These are phyloP conservation scores for Combretum micranthum DNA, from an alignment of 345 rosid genomes.

Conservation along the genomic window DNA sequence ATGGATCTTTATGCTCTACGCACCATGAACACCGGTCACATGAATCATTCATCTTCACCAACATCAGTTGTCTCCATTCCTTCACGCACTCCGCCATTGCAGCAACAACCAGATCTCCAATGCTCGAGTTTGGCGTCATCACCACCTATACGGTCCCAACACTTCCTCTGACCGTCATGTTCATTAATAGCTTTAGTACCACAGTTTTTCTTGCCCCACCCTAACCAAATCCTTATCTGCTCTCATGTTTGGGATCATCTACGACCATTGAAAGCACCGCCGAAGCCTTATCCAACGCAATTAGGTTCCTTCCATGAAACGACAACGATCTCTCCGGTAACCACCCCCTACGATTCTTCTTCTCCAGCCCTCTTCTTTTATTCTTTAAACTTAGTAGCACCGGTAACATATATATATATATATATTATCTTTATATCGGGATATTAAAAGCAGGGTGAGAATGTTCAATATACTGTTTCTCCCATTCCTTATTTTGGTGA, in stretches of 20 bases:
- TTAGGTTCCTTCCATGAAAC: constrained; percentile 44
- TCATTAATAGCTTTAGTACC: constrained; percentile 65
- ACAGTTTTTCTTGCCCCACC: constrained; percentile 16
- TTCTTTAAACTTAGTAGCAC: constrained; percentile 56
- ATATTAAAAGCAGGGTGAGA: too few relatives aligned
- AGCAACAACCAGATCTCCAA: constrained; percentile 46
- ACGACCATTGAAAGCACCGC: constrained; percentile 48
- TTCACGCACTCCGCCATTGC: constrained; percentile 46
- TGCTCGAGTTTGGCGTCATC: constrained; percentile 59
- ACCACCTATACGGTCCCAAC: constrained; percentile 72
- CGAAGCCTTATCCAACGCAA: constrained; percentile 9
- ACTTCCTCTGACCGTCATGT: constrained; percentile 82
- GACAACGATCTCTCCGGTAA: constrained; percentile 48
- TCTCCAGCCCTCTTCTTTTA: constrained; percentile 32
- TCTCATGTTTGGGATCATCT: constrained; percentile 49
- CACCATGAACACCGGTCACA: too few relatives aligned
- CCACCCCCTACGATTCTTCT: constrained; percentile 40
- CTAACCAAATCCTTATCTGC: constrained; percentile 11
- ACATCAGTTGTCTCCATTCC: constrained; percentile 74
- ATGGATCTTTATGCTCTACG: too few relatives aligned
- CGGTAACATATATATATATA: not conserved
- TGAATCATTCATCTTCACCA: constrained; percentile 34
- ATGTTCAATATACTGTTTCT: too few relatives aligned
- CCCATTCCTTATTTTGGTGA: too few relatives aligned
- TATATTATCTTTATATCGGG: too few relatives aligned